Evolutionary conservation across 352 stramenopile species (phyloP), one percentile per base, ranked within the genome.

Genomic region (Hyphochytrium catenoides): DNA sequence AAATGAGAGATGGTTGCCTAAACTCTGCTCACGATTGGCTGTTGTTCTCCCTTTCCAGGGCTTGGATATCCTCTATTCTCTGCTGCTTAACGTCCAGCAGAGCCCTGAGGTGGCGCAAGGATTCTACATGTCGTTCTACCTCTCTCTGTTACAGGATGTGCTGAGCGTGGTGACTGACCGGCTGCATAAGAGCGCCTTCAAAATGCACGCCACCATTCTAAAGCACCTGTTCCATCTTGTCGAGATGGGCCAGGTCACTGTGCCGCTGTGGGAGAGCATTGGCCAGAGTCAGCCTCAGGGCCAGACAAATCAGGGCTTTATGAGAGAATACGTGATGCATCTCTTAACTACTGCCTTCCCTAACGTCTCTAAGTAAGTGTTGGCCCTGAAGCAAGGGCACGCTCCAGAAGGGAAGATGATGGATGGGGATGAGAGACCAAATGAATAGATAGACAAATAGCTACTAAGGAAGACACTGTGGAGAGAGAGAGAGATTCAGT

Each of bases 161-260:
- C 66, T 96, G 40, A 77, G 79, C 5, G 86, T 98, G 15, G 66
- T 99, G 53, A 98, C 92, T 9, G 92, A 99, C 50, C 71, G 89
- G 8, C 63, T 98, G 30, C 93, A 99, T 60, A 98, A 98, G 62
- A 91, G 81, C 24, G 85, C 85, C 8, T 98, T 99, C 56, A 94
- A 94, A 59, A 81, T 97, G 59, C 89, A 98, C 52, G 82, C 86
- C 0, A 90, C 82, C 15, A 78, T 98, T 18, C 62, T 99, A 29
- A 74, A 83, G 47, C 71, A 95, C 51, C 95, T 98, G 73, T 98
- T 98, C 54, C 62, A 87, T 30, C 71, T 98, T 8, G 82, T 97
- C 19, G 74, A 96, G 55, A 83, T 68, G 41, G 90, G 92, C 44
- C 81, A 95, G 50, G 82, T 98, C 17, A 81, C 74, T 15, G 67